These are phyloP conservation scores for Sugiyamaella japonica DNA, from an alignment of 1,139 yeast genomes.

Conservation along the genomic window DNA sequence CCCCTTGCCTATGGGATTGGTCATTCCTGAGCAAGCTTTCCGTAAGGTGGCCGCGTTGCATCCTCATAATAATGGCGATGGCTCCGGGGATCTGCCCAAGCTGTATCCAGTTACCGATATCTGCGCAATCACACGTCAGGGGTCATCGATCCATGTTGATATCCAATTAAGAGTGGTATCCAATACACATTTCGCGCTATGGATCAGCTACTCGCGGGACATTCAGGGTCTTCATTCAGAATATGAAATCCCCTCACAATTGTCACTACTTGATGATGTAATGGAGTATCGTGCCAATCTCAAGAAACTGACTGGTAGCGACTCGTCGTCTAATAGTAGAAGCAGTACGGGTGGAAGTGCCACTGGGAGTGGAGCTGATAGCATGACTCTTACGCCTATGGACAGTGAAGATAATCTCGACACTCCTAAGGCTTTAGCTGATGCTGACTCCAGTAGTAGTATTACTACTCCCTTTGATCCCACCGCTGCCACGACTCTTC, in stretches of 20 bases:
- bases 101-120: conserved; percentile 48
- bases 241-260: conserved; percentile 55
- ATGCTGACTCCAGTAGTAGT: neutral
- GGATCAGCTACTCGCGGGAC: conserved; percentile 78
- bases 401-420: conserved; percentile 16
- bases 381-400: conserved; percentile 13
- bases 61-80: neutral
- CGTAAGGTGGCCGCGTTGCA: conserved; percentile 52
- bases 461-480: neutral
- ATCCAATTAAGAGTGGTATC: conserved; percentile 75
- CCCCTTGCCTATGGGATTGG: conserved; percentile 49
- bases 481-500: neutral
- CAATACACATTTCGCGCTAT: conserved; percentile 59
- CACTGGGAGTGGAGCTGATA: conserved; percentile 1
- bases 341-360: conserved; percentile 23
- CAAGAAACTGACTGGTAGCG: conserved; percentile 24
- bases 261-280: conserved; percentile 48
- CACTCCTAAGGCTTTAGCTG: conserved; percentile 1
- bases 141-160: conserved; percentile 63
- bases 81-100: neutral
- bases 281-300: conserved; percentile 18
- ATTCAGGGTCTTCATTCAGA: conserved; percentile 31
- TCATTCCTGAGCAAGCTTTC: conserved; percentile 87
- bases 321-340: conserved; percentile 23
- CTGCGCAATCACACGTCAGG: conserved; percentile 68